Base-by-base conservation (phyloP, 371 early-diverging fungal species). In the Mortierella sp. region DNA sequence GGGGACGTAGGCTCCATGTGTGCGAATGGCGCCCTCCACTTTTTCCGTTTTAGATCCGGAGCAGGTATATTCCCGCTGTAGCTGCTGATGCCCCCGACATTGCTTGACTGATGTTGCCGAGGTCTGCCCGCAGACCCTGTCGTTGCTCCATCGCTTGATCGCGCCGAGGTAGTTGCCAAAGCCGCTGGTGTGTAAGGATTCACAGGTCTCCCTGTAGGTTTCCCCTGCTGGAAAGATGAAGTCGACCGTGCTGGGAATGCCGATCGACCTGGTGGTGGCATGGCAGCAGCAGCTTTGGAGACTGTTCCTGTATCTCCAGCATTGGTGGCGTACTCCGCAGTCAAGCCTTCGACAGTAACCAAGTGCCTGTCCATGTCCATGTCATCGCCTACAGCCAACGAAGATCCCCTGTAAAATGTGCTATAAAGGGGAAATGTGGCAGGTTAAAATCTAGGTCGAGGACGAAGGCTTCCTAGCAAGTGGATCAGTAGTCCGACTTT, bases 351-450 rank as follows among this genome's bases (percentile, higher is more conserved):
- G 5, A 93, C 82, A 0, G 91, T 90, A 3, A 93, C 89, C 43
- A 93, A 40, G 74, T 92, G 92, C 40, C 87, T 83, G 69, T 93
- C 93, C 88, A 93, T 93, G 69, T 93, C 93, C 51, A 93, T 69
- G 80, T 93, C 93, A 76, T 92, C 92, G 19, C 92, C 93, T 10
- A 83, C 88, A 21, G 55, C 55, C 1, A 91, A 88, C 2, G 82
- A 16, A 16, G 82, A 78, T 37, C 88, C 88, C 73, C 89, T 90
- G 48, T 84, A 73, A 61, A 93, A 92, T 40, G 87, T 85, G 67
- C 92, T 91, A 69, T 37, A 69, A 43, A n/a, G 9, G 10, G 9
- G 54, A 5, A n/a, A 54, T 8, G n/a, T n/a, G n/a, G 0, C 21
- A 9, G 54, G 21, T 54, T 19, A 54, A 9, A 54, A 8, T n/a